phyloP scores from a whole-genome alignment of 306 rosid genomes.

The Rosa persica region DNA sequence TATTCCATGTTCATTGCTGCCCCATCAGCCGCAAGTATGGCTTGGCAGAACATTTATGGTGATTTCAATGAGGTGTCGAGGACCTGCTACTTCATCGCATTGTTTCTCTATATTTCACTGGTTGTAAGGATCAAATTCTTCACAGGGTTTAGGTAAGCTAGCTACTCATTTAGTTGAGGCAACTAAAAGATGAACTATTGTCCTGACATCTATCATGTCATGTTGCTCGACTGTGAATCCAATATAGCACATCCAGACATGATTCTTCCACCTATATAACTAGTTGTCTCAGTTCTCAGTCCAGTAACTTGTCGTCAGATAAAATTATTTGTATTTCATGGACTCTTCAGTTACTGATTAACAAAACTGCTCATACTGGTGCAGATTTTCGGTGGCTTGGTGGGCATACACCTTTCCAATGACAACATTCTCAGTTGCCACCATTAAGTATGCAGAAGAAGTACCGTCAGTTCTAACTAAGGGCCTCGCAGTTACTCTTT shows the following conservation, averaged over 20 bases:
- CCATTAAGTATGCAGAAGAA: slow-evolving; percentile 74
- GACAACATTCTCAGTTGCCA: slow-evolving; percentile 80
- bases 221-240: background rate
- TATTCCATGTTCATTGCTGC: slow-evolving; percentile 92
- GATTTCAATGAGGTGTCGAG: slow-evolving; percentile 67
- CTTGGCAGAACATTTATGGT: slow-evolving; percentile 66
- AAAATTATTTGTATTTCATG: background rate
- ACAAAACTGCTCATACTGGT: background rate
- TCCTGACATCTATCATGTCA: background rate
- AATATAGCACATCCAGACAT: too few relatives aligned
- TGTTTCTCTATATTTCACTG: slow-evolving; percentile 68
- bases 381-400: slow-evolving; percentile 92
- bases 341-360: background rate
- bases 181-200: background rate
- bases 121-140: slow-evolving; percentile 77
- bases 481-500: slow-evolving; percentile 64
- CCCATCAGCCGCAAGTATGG: slow-evolving; percentile 79
- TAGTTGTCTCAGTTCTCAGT: background rate
- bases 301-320: background rate
- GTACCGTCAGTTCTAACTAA: slow-evolving; percentile 66
- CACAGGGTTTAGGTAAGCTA: slow-evolving; percentile 72
- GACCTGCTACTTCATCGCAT: slow-evolving; percentile 81
- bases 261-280: too few relatives aligned
- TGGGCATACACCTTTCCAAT: slow-evolving; percentile 87
- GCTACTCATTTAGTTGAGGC: background rate